phyloP scores from a whole-genome alignment of 306 rosid genomes.

The Malus sylvestris region DNA sequence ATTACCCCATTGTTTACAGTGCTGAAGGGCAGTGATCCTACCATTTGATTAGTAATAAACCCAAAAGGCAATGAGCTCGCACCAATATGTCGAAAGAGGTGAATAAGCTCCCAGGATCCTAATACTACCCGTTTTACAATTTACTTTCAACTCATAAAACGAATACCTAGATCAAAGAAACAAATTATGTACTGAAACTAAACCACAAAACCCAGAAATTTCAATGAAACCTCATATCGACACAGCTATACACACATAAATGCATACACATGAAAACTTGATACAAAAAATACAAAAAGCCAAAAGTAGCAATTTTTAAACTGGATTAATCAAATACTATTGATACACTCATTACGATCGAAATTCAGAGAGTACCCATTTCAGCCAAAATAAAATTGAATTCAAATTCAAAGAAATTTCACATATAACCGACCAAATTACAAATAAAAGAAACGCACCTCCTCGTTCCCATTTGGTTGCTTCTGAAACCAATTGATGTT shows the following conservation, averaged over 20 bases:
- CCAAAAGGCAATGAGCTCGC: not conserved
- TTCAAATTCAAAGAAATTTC: not conserved
- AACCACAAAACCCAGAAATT: slow-evolving; percentile 5
- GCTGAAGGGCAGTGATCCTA: not conserved
- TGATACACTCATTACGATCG: not conserved
- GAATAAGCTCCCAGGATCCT: not conserved
- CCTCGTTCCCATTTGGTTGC: slow-evolving; percentile 87
- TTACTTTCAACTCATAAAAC: not conserved
- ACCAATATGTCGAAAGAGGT: not conserved
- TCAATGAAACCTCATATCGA: not conserved
- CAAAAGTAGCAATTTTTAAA: not conserved
- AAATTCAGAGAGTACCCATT: not conserved
- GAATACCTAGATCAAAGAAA: not conserved
- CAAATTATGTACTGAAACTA: not conserved
- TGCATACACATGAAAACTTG: not conserved
- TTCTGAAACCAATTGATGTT: slow-evolving; percentile 81
- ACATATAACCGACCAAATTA: not conserved
- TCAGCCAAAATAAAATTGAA: not conserved
- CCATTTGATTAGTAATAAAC: not conserved
- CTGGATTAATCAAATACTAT: not conserved
- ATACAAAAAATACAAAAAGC: not conserved
- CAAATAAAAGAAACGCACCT: slow-evolving; percentile 33
- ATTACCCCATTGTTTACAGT: not conserved
- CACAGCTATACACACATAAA: not conserved
- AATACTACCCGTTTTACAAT: not conserved